Percentiles rank a stretch among this genome's conserved stretches.
Conservation (phyloP, 2,329 filamentous ascomycete species). For the Myrmaecium sp. region DNA sequence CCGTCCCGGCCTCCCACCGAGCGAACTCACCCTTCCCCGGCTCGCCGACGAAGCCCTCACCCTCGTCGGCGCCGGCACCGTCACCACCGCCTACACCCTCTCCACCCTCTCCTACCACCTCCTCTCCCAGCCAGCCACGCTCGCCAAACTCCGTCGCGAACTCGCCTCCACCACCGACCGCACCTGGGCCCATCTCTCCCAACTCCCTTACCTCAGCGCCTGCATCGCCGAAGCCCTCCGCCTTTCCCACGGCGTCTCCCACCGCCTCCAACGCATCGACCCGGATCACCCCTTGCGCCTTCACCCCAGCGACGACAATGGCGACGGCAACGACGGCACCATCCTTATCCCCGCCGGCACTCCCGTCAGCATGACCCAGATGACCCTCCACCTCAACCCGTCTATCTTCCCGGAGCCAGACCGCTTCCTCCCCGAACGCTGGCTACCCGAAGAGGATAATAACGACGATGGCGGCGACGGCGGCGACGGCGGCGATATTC, state of each 20-base stretch:
- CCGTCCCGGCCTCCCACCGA: slow-evolving; percentile 5
- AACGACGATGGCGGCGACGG: not conserved
- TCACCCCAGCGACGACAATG: not conserved
- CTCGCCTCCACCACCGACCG: slow-evolving; percentile 5
- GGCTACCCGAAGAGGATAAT: slow-evolving; percentile 7
- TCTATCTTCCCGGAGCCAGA: slow-evolving; percentile 9
- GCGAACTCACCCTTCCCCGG: slow-evolving; percentile 9
- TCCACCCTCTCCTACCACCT: slow-evolving; percentile 16
- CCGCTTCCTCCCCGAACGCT: slow-evolving; percentile 13
- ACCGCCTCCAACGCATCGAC: slow-evolving; percentile 10
- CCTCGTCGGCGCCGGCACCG: slow-evolving; percentile 22
- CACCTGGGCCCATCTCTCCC: slow-evolving; percentile 6
- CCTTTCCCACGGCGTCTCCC: slow-evolving; percentile 13
- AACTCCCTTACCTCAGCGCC: slow-evolving; percentile 16
- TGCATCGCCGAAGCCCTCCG: slow-evolving; percentile 17
- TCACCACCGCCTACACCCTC: slow-evolving; percentile 21
- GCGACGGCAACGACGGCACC: not conserved
- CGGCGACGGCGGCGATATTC: not conserved
- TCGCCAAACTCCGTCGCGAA: slow-evolving; percentile 12
- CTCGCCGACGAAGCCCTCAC: slow-evolving; percentile 22
- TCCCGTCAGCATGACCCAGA: slow-evolving; percentile 13
- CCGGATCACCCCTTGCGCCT: slow-evolving; percentile 7
- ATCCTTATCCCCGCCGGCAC: slow-evolving; percentile 9
- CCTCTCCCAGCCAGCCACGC: slow-evolving; percentile 8
- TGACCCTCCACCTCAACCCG: slow-evolving; percentile 11